Percentiles rank a stretch among this genome's conserved stretches.
These are phyloP conservation scores for Populus davidiana DNA, from an alignment of 345 rosid genomes.

Conservation along the genomic window DNA sequence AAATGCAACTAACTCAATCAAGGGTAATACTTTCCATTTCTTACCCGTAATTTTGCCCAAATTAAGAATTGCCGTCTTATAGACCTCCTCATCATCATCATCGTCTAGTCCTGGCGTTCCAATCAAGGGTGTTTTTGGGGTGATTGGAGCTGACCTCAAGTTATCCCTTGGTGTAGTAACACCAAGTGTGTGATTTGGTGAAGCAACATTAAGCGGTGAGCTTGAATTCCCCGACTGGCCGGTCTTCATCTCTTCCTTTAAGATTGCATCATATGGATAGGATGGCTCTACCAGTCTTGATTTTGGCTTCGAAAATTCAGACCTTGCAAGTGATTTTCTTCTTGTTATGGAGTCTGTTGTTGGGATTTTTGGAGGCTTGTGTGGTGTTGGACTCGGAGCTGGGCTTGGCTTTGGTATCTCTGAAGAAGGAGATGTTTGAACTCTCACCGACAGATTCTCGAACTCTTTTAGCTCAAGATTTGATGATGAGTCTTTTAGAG, in stretches of 20 bases:
- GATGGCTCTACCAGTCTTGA: conserved; percentile 53
- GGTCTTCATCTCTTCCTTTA: conserved; percentile 31
- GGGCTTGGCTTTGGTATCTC: conserved; percentile 16
- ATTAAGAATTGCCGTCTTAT: conserved; percentile 33
- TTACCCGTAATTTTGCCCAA: conserved; percentile 22
- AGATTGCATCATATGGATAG: conserved; percentile 22
- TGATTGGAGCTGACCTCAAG: conserved; percentile 37
- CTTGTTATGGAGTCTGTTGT: conserved; percentile 17
- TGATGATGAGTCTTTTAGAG: not conserved
- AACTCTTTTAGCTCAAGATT: conserved; percentile 21
- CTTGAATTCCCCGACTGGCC: conserved; percentile 7
- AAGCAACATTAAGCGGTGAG: conserved; percentile 26
- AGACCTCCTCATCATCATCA: conserved; percentile 48
- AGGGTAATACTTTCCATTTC: conserved; percentile 27
- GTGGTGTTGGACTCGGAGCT: conserved; percentile 12
- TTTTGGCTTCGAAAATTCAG: conserved; percentile 54
- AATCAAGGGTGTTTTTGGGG: conserved; percentile 52
- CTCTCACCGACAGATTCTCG: conserved; percentile 13
- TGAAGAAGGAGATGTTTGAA: conserved; percentile 25
- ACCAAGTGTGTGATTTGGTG: conserved; percentile 18
- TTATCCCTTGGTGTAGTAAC: conserved; percentile 26
- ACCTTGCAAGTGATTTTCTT: conserved; percentile 30
- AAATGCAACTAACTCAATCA: conserved; percentile 31
- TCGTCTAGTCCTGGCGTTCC: conserved; percentile 28
- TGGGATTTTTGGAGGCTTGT: conserved; percentile 40